A percentile compares a stretch with the other conserved stretches of the same genome.
Evolutionary conservation across 2,329 filamentous ascomycete genomes (phyloP).

Genomic region (Knufia petricola): DNA sequence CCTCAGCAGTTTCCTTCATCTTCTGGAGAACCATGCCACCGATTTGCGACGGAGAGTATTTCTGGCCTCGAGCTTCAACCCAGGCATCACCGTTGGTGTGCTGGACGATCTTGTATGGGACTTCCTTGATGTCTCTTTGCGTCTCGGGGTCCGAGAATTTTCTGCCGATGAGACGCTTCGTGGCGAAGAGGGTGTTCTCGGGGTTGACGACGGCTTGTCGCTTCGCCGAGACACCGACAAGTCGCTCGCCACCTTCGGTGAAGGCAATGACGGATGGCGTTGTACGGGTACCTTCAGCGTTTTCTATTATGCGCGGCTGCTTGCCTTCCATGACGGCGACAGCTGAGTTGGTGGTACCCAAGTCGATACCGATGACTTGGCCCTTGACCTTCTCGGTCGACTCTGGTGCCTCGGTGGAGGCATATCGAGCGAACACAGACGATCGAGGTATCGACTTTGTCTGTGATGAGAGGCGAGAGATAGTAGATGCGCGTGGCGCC

Average conservation of each 20-base stretch:
- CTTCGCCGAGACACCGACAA: constrained; percentile 96
- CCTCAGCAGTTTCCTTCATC: constrained; percentile 98
- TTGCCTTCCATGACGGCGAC: constrained; percentile 98
- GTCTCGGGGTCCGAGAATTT: constrained; percentile 92
- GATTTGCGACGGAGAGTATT: constrained; percentile 96
- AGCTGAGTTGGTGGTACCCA: constrained; percentile 97
- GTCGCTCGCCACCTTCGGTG: constrained; percentile 85
- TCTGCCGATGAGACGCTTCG: constrained; percentile 95
- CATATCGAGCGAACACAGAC: constrained; percentile 67
- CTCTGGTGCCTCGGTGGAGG: constrained; percentile 55
- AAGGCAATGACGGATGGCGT: constrained; percentile 94
- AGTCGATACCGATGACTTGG: constrained; percentile 93
- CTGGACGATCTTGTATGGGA: constrained; percentile 97
- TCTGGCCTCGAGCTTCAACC: constrained; percentile 86
- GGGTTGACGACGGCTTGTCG: constrained; percentile 97
- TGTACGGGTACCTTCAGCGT: constrained; percentile 88
- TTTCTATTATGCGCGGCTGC: constrained; percentile 90
- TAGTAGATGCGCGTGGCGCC: constrained; percentile 68
- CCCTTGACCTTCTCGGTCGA: constrained; percentile 78
- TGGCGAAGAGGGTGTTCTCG: constrained; percentile 96
- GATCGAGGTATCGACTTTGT: constrained; percentile 56
- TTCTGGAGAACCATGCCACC: constrained; percentile 94
- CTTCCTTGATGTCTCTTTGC: constrained; percentile 93
- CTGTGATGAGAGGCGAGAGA: constrained; percentile 55
- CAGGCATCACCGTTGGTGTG: constrained; percentile 94